These are phyloP conservation scores for Inga leiocalycina DNA, from an alignment of 306 rosid species.

Conservation along the genomic window DNA sequence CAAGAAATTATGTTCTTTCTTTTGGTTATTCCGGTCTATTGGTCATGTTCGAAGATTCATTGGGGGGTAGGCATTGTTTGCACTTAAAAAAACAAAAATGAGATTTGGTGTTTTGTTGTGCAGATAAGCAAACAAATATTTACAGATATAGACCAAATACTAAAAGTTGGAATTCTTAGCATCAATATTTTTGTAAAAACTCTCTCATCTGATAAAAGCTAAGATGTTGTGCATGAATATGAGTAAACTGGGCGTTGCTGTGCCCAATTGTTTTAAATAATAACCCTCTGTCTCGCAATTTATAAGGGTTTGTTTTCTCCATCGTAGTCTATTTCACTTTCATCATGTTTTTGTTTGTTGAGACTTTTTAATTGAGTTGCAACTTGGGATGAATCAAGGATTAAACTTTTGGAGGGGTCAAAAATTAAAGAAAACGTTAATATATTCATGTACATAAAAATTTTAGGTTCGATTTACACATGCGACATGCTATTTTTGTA, in stretches of 20 bases:
- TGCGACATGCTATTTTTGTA: too few species aligned
- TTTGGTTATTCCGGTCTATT: slow-evolving; percentile 15
- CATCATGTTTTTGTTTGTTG: too few species aligned
- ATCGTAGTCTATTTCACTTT: too few species aligned
- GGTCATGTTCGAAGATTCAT: slow-evolving; percentile 23
- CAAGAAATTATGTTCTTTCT: not conserved
- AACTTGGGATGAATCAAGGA: too few species aligned
- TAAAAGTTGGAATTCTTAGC: not conserved
- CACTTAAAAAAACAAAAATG: not conserved
- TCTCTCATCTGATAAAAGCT: slow-evolving; percentile 1
- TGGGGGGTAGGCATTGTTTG: slow-evolving; percentile 13
- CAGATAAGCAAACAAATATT: not conserved
- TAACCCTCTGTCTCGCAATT: too few species aligned
- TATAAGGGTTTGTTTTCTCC: too few species aligned
- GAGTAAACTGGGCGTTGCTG: slow-evolving; percentile 9
- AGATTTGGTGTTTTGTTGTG: not conserved
- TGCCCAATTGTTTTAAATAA: slow-evolving; percentile 3
- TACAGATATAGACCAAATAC: not conserved
- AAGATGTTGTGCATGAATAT: not conserved
- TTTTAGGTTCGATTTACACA: too few species aligned
- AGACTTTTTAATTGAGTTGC: too few species aligned
- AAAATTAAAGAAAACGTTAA: too few species aligned
- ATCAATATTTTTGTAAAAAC: not conserved
- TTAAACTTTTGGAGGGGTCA: too few species aligned
- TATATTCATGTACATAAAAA: too few species aligned